A percentile compares a stretch with the other conserved stretches of the same genome.
phyloP scores from a whole-genome alignment of 2,329 filamentous ascomycete genomes.

The Parafenestella ontariensis region DNA sequence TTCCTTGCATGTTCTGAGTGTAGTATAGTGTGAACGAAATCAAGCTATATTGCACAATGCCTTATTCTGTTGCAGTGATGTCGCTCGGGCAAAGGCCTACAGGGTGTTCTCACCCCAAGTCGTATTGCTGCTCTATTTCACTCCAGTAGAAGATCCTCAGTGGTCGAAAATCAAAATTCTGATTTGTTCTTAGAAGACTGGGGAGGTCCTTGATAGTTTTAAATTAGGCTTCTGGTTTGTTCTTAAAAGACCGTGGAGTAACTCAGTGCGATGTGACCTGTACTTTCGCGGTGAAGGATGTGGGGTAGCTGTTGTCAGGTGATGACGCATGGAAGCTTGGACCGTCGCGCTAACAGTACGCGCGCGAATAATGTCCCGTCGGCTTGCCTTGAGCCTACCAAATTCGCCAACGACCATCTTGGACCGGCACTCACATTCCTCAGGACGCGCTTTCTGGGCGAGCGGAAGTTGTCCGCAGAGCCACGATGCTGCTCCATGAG shows the following conservation, averaged over 20 bases:
- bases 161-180: too few relatives aligned
- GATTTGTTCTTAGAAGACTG: too few relatives aligned
- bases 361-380: slow-evolving; percentile 17
- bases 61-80: slow-evolving; percentile 3
- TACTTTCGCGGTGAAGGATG: slow-evolving; percentile 18
- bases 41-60: slow-evolving; percentile 40
- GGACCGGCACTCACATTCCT: neutral
- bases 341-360: slow-evolving; percentile 21
- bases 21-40: slow-evolving; percentile 43
- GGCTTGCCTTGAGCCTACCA: neutral
- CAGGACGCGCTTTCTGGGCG: slow-evolving; percentile 1
- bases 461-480: slow-evolving; percentile 6
- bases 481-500: slow-evolving; percentile 62
- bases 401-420: neutral
- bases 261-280: too few relatives aligned
- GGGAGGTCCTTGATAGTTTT: too few relatives aligned
- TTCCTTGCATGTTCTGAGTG: slow-evolving; percentile 45
- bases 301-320: slow-evolving; percentile 22
- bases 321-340: slow-evolving; percentile 17
- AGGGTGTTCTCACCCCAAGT: too few relatives aligned
- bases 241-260: too few relatives aligned
- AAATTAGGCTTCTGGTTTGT: too few relatives aligned
- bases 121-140: too few relatives aligned
- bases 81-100: slow-evolving; percentile 8
- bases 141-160: too few relatives aligned